Evolutionary conservation across 1,284 basidiomycete species (phyloP), one percentile per base, ranked within the genome.

Genomic region (Phylloboletellus chloephorus): DNA sequence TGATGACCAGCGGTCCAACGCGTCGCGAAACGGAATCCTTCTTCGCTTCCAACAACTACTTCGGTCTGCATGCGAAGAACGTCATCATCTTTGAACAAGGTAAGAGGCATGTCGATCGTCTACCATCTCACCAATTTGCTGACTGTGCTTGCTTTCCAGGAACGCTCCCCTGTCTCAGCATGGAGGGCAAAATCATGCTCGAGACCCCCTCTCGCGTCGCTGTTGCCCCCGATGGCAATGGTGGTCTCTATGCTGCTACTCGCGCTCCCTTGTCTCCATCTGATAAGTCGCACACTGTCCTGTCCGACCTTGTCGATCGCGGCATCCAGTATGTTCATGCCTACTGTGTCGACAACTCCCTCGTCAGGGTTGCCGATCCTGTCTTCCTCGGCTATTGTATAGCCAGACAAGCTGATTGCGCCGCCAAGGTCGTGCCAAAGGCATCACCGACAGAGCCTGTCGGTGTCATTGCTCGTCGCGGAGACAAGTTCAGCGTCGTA

Each of bases 1-100:
- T 99, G 58, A 99, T 99, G 96, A 98, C 95, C 44, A 93, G 89
- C 57, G 94, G 94, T 12, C 95, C 96, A 19, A 99, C 96, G 20
- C 79, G 93, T 48, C 70, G 69, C 43, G 85, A 86, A 39, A 98
- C 96, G 19, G 87, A 92, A 63, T 69, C 71, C 30, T 98, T 88
- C 73, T 98, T 98, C 67, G 69, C 68, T 46, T 70, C 78, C 52
- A 74, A 93, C 67, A 66, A 67, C 6, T 89, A 76, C 71, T 99
- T 98, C 63, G 95, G 95, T 4, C 74, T 99, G 43, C 64, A 83
- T 43, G 59, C 78, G 49, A 69, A 78, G 49, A 86, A 96, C 58
- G 85, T 98, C 46, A 71, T 97, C 48, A 82, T 99, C 68, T 98
- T 99, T 56, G 91, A 99, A 66, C 96, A 98, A 74, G 95, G 95